Percentiles rank a stretch among this genome's conserved stretches.
These are phyloP conservation scores for Halophytophthora batemanensis DNA, from an alignment of 352 stramenopile species.

Conservation along the genomic window DNA sequence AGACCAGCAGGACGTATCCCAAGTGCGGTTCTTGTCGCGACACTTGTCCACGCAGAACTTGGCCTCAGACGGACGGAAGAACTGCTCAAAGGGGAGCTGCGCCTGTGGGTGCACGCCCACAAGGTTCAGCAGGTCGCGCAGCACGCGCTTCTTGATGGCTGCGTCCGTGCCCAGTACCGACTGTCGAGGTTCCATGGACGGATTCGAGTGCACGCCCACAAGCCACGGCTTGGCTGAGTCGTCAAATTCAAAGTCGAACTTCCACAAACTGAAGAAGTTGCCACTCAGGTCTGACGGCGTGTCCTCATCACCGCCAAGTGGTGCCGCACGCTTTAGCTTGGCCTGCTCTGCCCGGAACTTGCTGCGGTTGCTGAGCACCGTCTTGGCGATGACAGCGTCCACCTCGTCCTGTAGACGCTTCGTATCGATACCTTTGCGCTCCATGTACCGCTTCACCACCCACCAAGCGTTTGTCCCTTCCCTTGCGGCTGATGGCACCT, in stretches of 20 bases:
- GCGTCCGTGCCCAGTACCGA: slow-evolving; percentile 66
- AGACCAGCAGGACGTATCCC: slow-evolving; percentile 73
- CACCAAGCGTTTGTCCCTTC: slow-evolving; percentile 66
- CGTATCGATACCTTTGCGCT: slow-evolving; percentile 55
- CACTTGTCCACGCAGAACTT: slow-evolving; percentile 68
- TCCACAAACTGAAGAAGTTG: slow-evolving; percentile 94
- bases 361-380: slow-evolving; percentile 54
- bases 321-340: slow-evolving; percentile 40
- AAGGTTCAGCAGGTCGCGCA: slow-evolving; percentile 69
- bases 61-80: slow-evolving; percentile 40
- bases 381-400: slow-evolving; percentile 56
- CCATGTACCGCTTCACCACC: slow-evolving; percentile 65
- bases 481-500: slow-evolving; percentile 50
- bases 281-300: slow-evolving; percentile 38
- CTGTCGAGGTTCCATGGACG: slow-evolving; percentile 45
- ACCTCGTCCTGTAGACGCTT: slow-evolving; percentile 63
- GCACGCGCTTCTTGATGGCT: slow-evolving; percentile 56
- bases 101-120: slow-evolving; percentile 66
- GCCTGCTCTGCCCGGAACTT: slow-evolving; percentile 43
- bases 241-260: slow-evolving; percentile 96
- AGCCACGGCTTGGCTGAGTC: slow-evolving; percentile 93
- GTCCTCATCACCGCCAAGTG: slow-evolving; percentile 24
- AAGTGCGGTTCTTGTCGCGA: slow-evolving; percentile 47
- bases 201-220: slow-evolving; percentile 81
- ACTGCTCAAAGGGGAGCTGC: slow-evolving; percentile 53